Evolutionary conservation across 2,329 filamentous ascomycete genomes (phyloP).

Genomic region (Paecilomyces formosus): DNA sequence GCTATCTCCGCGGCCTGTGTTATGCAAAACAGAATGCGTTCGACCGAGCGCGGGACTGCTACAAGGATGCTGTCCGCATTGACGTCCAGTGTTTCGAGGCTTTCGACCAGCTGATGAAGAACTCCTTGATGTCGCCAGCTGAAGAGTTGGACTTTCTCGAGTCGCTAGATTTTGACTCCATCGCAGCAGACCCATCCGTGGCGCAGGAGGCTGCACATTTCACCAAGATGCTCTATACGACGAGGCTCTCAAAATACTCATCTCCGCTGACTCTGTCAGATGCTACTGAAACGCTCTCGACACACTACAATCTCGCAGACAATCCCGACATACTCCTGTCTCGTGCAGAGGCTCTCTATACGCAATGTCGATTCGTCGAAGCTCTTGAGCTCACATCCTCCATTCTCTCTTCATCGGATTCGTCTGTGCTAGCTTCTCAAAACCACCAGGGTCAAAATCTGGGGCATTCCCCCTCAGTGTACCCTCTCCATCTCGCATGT

Average conservation of each 20-base stretch:
- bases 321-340: constrained; percentile 90
- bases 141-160: constrained; percentile 88
- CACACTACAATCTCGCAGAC: constrained; percentile 77
- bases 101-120: constrained; percentile 96
- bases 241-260: constrained; percentile 88
- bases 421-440: constrained; percentile 47
- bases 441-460: constrained; percentile 27
- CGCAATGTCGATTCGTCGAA: constrained; percentile 86
- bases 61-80: constrained; percentile 93
- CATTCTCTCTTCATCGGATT: constrained; percentile 75
- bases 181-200: constrained; percentile 59
- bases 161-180: constrained; percentile 81
- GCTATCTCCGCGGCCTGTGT: constrained; percentile 85
- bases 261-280: constrained; percentile 75
- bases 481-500: constrained; percentile 86
- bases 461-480: constrained; percentile 50
- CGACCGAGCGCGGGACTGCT: constrained; percentile 94
- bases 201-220: constrained; percentile 88
- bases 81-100: constrained; percentile 98
- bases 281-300: constrained; percentile 83
- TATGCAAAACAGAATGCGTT: constrained; percentile 97
- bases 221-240: constrained; percentile 93
- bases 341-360: constrained; percentile 84
- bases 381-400: constrained; percentile 76
- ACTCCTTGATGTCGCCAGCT: constrained; percentile 79